phyloP scores from a whole-genome alignment of 345 rosid species.

The rapeseed (Brassica napus) region Da-Ae NC_063440.1:27731501-27732000 shows the following conservation, averaged over 20 bases:
- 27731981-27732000: constrained; percentile 97
- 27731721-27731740: constrained; percentile 93
- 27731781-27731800: constrained; percentile 89
- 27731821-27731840: constrained; percentile 95
- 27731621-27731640: constrained; percentile 90
- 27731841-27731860: constrained; percentile 83
- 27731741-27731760: constrained; percentile 88
- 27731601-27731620: constrained; percentile 85
- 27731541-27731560: background rate
- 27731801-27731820: constrained; percentile 95
- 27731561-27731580: constrained; percentile 36
- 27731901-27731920: background rate
- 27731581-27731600: constrained; percentile 86
- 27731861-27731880: background rate
- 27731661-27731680: constrained; percentile 91
- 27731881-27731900: constrained; percentile 11
- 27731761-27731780: constrained; percentile 76
- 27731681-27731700: constrained; percentile 91
- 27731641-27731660: constrained; percentile 83
- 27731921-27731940: constrained; percentile 95
- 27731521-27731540: constrained; percentile 2
- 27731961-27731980: constrained; percentile 98
- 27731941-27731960: constrained; percentile 99
- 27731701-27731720: constrained; percentile 81
- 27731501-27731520: constrained; percentile 20